phyloP scores from a whole-genome alignment of 176 grass and related monocot genomes.

The Elymus sibiricus region DNA sequence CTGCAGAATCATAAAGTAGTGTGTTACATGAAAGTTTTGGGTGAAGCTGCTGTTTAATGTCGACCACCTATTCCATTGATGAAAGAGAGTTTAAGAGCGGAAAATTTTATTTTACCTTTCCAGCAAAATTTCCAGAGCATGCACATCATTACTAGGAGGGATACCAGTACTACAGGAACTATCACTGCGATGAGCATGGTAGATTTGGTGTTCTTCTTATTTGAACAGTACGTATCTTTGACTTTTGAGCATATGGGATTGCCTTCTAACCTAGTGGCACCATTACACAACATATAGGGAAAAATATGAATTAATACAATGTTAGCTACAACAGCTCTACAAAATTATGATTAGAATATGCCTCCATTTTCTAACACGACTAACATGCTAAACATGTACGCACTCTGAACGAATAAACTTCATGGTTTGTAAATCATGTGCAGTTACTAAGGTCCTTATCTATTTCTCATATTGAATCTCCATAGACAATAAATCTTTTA shows the following conservation, averaged over 20 bases:
- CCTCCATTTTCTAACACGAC: neutral
- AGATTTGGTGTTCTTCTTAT: neutral
- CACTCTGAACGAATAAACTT: neutral
- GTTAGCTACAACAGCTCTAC: neutral
- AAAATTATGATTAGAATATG: neutral
- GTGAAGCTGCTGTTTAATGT: neutral
- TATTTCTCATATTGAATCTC: neutral
- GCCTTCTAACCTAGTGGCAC: conserved; percentile 1
- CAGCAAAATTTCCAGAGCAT: neutral
- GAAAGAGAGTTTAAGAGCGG: neutral
- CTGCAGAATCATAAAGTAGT: neutral
- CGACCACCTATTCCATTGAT: neutral
- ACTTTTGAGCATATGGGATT: conserved; percentile 18
- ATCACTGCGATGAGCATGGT: neutral
- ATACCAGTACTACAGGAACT: conserved; percentile 8
- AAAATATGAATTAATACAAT: neutral
- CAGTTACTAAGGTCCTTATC: neutral
- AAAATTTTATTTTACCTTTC: conserved; percentile 5
- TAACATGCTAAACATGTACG: neutral
- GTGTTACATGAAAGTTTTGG: neutral
- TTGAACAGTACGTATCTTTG: neutral
- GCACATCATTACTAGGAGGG: neutral
- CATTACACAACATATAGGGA: neutral
- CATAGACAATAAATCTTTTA: neutral
- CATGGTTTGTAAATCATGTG: neutral